Base-by-base conservation (phyloP, 192 early-diverging fungal genomes). In the Podila verticillata region DNA sequence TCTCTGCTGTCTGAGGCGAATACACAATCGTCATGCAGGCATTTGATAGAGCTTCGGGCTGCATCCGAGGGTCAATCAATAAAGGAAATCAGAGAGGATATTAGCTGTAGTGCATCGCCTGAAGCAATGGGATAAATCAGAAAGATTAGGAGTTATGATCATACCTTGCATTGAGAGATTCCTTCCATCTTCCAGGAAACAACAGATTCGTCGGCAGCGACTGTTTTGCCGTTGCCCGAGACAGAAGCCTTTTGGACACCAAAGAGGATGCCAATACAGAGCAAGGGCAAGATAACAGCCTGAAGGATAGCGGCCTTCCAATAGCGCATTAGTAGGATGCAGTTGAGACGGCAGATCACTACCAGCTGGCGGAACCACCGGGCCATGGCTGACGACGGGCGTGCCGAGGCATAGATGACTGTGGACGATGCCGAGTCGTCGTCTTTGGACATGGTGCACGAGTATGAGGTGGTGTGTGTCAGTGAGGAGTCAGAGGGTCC, bases 21-120 rank as follows among this genome's bases (percentile, higher is more conserved):
- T 72, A 79, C 31, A 72, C 75, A 0, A 79, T 5, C 0, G 75
- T 79, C 68, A 79, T 79, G 12, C 75, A 79, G 6, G 75, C 69
- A 35, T 79, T 79, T 8, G 75, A 79, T 0, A 78, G 48, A 0
- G 63, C 54, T 47, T 78, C 68, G 22, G 74, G 74, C 74, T 78
- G 62, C 12, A 39, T 17, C 39, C 39, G 15, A 44, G 15, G 39
- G 15, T 3, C n/a, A n/a, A n/a, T n/a, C n/a, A 44, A 60, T 20
- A 34, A 12, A 32, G 5, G 7, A 57, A 7, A 60, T 19, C 12
- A 30, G 15, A 62, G 32, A 15, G 0, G 1, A 20, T 61, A 20
- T 61, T 34, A 32, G 28, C 32, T 61, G 59, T 12, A 12, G 10
- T n/a, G 19, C 28, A 8, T 19, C 8, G 17, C 7, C 1, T 5